phyloP scores from a whole-genome alignment of 2,329 filamentous ascomycete species.

The Colletotrichum chlorophyti region DNA sequence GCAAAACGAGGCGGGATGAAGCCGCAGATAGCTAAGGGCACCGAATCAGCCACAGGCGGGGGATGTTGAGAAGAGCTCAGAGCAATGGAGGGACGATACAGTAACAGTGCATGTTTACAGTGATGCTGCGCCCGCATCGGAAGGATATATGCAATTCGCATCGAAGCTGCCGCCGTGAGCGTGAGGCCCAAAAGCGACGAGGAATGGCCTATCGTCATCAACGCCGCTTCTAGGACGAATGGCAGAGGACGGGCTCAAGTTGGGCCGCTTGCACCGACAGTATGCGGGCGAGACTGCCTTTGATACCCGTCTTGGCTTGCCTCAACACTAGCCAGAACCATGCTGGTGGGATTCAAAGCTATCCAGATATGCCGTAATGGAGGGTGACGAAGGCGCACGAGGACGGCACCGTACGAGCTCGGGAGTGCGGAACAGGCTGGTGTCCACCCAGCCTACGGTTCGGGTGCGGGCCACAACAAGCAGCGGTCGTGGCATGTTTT shows the following conservation, averaged over 20 bases:
- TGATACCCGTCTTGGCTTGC: constrained; percentile 15
- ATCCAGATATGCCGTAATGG: constrained; percentile 15
- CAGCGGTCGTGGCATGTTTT: constrained; percentile 12
- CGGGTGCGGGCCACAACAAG: background rate
- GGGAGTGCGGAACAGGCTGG: background rate
- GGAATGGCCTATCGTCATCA: background rate
- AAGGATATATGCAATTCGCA: background rate
- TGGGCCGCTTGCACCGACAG: constrained; percentile 16
- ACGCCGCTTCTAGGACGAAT: background rate
- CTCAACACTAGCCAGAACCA: constrained; percentile 23
- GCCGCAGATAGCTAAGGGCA: constrained; percentile 8
- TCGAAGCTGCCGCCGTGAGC: background rate
- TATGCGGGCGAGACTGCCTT: constrained; percentile 21
- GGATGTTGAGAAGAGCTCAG: constrained; percentile 10
- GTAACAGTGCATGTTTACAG: background rate
- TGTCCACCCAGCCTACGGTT: background rate
- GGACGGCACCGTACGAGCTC: constrained; percentile 7
- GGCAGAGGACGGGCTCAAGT: background rate
- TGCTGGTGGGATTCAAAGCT: constrained; percentile 14
- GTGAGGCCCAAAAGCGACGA: background rate
- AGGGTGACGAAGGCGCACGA: constrained; percentile 19
- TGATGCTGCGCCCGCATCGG: background rate
- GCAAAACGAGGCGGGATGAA: constrained; percentile 21
- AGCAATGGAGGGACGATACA: background rate
- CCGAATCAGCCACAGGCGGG: background rate